These are phyloP conservation scores for Phytophthora agathidicida DNA, from an alignment of 352 stramenopile genomes.

Conservation along the genomic window DNA sequence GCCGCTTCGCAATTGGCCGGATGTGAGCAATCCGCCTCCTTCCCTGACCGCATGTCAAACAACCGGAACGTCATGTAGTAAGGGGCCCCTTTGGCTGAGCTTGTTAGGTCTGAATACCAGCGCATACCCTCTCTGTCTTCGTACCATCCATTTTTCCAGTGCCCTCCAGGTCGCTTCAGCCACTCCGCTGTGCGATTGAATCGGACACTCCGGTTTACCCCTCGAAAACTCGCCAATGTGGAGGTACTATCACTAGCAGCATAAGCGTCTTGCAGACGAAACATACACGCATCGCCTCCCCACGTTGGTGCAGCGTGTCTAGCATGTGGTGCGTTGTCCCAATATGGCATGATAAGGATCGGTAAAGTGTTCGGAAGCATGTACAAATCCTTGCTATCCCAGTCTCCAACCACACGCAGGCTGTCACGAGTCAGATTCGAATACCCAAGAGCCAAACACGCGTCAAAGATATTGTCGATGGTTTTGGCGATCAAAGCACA, in stretches of 20 bases:
- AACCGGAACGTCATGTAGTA: slow-evolving; percentile 31
- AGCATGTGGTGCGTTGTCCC: slow-evolving; percentile 31
- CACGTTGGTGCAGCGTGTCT: slow-evolving; percentile 38
- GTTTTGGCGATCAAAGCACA: slow-evolving; percentile 22
- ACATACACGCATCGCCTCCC: slow-evolving; percentile 35
- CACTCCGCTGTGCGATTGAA: slow-evolving; percentile 19
- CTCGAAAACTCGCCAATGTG: slow-evolving; percentile 8
- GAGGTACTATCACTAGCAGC: neutral
- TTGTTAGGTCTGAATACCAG: slow-evolving; percentile 34
- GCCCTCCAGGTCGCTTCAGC: slow-evolving; percentile 12
- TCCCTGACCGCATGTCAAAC: slow-evolving; percentile 27
- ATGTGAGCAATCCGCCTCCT: slow-evolving; percentile 22
- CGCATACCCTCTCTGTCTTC: slow-evolving; percentile 25
- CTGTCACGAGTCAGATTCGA: slow-evolving; percentile 31
- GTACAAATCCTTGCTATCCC: slow-evolving; percentile 28
- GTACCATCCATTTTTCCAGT: slow-evolving; percentile 38
- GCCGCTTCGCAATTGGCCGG: slow-evolving; percentile 13
- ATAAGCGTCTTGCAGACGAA: slow-evolving; percentile 21
- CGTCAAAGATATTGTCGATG: slow-evolving; percentile 23
- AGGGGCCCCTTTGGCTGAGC: slow-evolving; percentile 15
- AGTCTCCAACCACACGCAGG: slow-evolving; percentile 31
- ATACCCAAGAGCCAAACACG: slow-evolving; percentile 22
- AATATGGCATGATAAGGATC: slow-evolving; percentile 47
- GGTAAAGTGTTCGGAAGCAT: slow-evolving; percentile 35
- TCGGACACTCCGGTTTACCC: slow-evolving; percentile 16